These are phyloP conservation scores for Salvia rosmarinus DNA, from an alignment of 257 asterid species.

Conservation along the genomic window DNA sequence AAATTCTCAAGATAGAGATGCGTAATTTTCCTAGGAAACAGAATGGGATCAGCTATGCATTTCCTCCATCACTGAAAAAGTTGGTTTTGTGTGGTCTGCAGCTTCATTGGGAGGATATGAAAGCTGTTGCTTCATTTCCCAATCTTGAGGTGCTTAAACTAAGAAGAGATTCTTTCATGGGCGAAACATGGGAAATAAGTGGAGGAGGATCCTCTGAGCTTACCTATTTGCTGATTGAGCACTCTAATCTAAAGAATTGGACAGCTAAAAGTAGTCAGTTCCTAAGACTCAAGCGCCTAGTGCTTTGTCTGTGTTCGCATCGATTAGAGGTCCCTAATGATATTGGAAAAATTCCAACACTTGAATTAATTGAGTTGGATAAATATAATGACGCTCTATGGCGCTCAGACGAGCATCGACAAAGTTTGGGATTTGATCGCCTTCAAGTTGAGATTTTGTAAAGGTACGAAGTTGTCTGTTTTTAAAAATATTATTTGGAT, in stretches of 20 bases:
- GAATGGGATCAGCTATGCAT: not conserved
- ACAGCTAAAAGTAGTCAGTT: not conserved
- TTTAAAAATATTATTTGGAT: no score
- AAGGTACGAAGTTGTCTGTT: no score
- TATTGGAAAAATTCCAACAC: not conserved
- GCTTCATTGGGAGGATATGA: not conserved
- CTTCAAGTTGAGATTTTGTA: no score
- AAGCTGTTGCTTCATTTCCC: not conserved
- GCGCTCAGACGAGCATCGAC: not conserved
- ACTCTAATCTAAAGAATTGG: not conserved
- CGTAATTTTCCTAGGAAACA: not conserved
- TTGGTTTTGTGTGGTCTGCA: not conserved
- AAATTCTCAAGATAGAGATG: not conserved
- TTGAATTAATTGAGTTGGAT: not conserved
- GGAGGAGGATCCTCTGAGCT: conserved; percentile 14
- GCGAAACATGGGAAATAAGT: no score
- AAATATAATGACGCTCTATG: not conserved
- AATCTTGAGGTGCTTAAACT: not conserved
- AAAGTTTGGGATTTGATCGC: not conserved
- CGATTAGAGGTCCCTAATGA: not conserved
- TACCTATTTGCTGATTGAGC: not conserved
- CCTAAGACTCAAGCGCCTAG: not conserved
- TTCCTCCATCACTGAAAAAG: not conserved
- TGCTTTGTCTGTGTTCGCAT: not conserved
- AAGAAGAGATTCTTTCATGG: no score